Percentiles rank a stretch among this genome's conserved stretches.
Evolutionary conservation across 106 monocot genomes (phyloP).

Genomic region (Apostasia shenzhenica): DNA sequence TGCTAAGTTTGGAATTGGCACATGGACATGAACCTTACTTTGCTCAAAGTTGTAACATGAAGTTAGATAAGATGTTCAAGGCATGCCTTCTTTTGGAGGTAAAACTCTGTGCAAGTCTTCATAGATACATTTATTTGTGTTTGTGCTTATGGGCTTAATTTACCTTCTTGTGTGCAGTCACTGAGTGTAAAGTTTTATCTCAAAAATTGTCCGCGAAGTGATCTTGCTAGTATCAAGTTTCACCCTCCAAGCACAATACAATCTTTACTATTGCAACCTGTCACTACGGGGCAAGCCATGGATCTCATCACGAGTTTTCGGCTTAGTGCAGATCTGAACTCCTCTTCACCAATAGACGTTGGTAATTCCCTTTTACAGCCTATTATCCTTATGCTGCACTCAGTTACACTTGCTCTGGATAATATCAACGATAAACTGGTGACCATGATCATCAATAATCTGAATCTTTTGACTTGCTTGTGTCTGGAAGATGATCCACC

Average conservation of each 20-base stretch:
- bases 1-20: conserved; percentile 43
- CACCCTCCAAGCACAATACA: conserved; percentile 38
- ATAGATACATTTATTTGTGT: neutral
- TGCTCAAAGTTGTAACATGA: conserved; percentile 13
- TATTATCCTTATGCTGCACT: conserved; percentile 22
- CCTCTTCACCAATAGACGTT: neutral
- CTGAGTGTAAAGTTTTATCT: conserved; percentile 47
- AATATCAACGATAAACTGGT: conserved; percentile 59
- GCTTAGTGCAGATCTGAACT: neutral
- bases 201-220: neutral
- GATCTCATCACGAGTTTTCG: conserved; percentile 6
- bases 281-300: conserved; percentile 24
- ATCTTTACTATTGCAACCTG: conserved; percentile 45
- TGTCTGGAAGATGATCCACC: conserved; percentile 66
- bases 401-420: conserved; percentile 60
- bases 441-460: conserved; percentile 22
- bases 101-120: conserved; percentile 4
- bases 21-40: conserved; percentile 6
- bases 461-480: conserved; percentile 44
- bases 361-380: neutral
- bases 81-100: conserved; percentile 68
- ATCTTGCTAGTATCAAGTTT: conserved; percentile 10
- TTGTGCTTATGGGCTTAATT: conserved; percentile 2
- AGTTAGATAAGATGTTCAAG: conserved; percentile 35
- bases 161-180: conserved; percentile 34